Conservation (phyloP, 371 early-diverging fungal genomes). For the Rhizopus delemar region DNA sequence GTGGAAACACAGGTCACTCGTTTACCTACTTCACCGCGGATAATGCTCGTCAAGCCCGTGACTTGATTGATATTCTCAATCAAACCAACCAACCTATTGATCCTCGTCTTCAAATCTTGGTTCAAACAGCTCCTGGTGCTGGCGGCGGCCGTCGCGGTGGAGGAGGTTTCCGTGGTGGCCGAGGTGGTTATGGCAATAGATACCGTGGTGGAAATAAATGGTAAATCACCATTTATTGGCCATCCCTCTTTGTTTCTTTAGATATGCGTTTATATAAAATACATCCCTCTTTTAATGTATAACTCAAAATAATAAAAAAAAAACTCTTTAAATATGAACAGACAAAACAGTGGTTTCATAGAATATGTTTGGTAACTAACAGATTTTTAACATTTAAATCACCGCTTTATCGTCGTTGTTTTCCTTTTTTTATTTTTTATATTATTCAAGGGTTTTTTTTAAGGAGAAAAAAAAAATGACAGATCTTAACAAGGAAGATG, state of each 20-base stretch:
- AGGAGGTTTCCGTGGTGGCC: conserved; percentile 50
- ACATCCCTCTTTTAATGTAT: too few relatives aligned
- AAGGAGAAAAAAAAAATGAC: neutral
- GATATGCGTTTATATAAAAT: too few relatives aligned
- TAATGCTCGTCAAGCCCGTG: conserved; percentile 87
- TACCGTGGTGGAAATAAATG: conserved; percentile 7
- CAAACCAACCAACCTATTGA: conserved; percentile 96
- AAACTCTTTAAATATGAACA: too few relatives aligned
- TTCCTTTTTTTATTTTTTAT: neutral
- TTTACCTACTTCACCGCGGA: conserved; percentile 97
- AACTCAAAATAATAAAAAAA: too few relatives aligned
- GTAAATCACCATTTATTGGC: neutral
- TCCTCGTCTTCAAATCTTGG: conserved; percentile 81
- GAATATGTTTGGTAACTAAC: too few relatives aligned
- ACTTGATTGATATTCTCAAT: conserved; percentile 86
- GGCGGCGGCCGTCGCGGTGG: conserved; percentile 54
- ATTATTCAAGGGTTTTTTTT: neutral
- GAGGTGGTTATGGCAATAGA: conserved; percentile 17
- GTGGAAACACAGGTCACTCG: conserved; percentile 91
- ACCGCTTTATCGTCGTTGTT: too few relatives aligned
- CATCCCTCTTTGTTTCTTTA: too few relatives aligned
- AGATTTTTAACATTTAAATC: too few relatives aligned
- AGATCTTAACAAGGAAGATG: conserved; percentile 6
- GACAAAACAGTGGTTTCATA: too few relatives aligned
- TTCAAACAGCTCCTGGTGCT: conserved; percentile 40